Evolutionary conservation across 345 rosid genomes (phyloP).

Genomic region (Rhizophora mangle): DNA sequence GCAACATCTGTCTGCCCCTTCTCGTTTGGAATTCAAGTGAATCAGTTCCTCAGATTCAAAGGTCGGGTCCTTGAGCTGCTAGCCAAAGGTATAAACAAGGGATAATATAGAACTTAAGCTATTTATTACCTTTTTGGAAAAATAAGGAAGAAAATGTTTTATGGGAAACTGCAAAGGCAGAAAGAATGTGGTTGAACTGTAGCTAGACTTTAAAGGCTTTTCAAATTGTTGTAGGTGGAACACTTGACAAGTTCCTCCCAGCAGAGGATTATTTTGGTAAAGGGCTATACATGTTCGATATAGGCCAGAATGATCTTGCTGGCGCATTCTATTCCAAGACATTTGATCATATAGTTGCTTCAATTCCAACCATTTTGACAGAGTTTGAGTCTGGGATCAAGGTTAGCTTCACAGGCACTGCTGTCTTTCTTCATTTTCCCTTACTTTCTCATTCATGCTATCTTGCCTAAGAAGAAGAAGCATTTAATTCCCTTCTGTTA

Average conservation of each 20-base stretch:
- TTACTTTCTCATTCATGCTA: neutral
- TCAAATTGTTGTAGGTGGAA: slow-evolving; percentile 44
- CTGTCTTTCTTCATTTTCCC: neutral
- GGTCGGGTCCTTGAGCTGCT: slow-evolving; percentile 58
- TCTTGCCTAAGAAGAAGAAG: neutral
- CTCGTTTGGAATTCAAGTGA: slow-evolving; percentile 69
- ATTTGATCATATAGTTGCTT: slow-evolving; percentile 74
- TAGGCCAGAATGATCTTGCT: slow-evolving; percentile 96
- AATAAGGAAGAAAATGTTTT: too few species aligned
- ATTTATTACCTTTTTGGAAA: too few species aligned
- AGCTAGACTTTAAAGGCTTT: neutral
- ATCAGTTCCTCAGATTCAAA: slow-evolving; percentile 81
- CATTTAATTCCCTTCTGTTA: neutral
- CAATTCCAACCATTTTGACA: slow-evolving; percentile 56
- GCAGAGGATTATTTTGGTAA: slow-evolving; percentile 54
- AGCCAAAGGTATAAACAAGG: slow-evolving; percentile 39
- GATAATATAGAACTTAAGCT: neutral
- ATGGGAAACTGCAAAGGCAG: neutral
- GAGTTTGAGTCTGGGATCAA: slow-evolving; percentile 74
- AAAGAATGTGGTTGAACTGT: neutral
- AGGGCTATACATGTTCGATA: slow-evolving; percentile 85
- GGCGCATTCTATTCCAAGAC: slow-evolving; percentile 93
- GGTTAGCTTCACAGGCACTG: slow-evolving; percentile 31
- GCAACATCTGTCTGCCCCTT: slow-evolving; percentile 75
- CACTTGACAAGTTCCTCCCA: slow-evolving; percentile 56